Base-by-base conservation (phyloP, 176 grass and related monocot species). In the Zoysia pacifica region DNA sequence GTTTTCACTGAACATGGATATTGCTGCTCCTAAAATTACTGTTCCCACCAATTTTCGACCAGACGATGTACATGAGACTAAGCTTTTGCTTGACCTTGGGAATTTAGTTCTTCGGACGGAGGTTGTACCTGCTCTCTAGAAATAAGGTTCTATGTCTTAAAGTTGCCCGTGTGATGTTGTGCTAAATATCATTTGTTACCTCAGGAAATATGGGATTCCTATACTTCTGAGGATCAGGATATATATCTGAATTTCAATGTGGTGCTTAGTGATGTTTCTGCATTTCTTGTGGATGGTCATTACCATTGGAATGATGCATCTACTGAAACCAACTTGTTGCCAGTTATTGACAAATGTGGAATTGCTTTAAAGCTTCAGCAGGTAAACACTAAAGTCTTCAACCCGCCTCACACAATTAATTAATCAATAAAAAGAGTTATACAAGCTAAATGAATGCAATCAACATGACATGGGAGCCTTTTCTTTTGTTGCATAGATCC, bases 221-320 rank as follows among this genome's bases (percentile, higher is more conserved):
- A 92, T 72, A 63, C 83, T 83, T 83, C 87, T 82, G 87, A 94
- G 81, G 91, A 89, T 10, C 74, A 89, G 77, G 89, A 97, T 71
- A 87, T 97, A 20, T 97, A 97, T 86, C 61, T 97, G 74, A 89
- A 97, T 85, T 97, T 97, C 76, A 97, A 97, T 90, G 73, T 97
- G 65, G 87, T 92, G 67, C 82, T 97, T 59, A 97, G 83, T 87
- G 95, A 97, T 85, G 95, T 97, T 48, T 94, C 95, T 88, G 91
- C 95, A 78, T 97, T 94, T 72, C 83, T 97, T 43, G 95, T 97
- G 70, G 95, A 97, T 89, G 95, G 91, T 87, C 86, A 97, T 79
- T 94, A 94, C 74, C 73, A 69, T 49, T 97, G 95, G 95, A 92
- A 83, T 67, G 78, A 87, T 81, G 52, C 70, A 75, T 69, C 80